These are phyloP conservation scores for Hymenoscyphus fructigenus DNA, from an alignment of 2,329 filamentous ascomycete species.

Conservation along the genomic window DNA sequence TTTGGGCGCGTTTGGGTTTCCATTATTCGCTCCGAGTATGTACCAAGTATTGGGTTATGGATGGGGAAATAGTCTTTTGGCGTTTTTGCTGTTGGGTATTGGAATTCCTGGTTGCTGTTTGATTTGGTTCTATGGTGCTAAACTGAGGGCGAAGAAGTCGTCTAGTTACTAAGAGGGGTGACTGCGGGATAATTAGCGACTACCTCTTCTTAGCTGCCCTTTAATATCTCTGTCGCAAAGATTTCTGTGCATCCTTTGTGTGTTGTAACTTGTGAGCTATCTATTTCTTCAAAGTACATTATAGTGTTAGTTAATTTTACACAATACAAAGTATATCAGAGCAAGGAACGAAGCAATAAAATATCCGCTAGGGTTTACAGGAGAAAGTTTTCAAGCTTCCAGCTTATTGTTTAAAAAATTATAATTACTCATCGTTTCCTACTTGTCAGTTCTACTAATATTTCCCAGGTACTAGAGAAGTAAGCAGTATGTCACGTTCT, in stretches of 20 bases:
- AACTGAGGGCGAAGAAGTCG: neutral
- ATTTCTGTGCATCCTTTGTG: neutral
- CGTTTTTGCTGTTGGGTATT: constrained; percentile 26
- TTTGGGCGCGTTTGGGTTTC: constrained; percentile 38
- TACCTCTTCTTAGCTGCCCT: neutral
- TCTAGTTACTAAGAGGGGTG: neutral
- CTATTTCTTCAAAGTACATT: too few relatives aligned
- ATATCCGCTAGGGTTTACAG: too few relatives aligned
- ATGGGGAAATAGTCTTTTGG: constrained; percentile 38
- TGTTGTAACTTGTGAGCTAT: too few relatives aligned
- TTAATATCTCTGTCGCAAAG: too few relatives aligned
- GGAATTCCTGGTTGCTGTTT: neutral
- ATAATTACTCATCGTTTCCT: neutral
- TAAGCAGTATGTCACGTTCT: neutral
- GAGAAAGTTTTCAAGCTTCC: too few relatives aligned
- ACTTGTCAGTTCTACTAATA: neutral
- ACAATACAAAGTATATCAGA: too few relatives aligned
- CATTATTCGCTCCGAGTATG: constrained; percentile 28
- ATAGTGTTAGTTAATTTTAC: too few relatives aligned
- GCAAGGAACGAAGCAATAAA: too few relatives aligned
- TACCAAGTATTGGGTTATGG: constrained; percentile 36
- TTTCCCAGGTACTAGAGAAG: neutral
- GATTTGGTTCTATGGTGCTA: neutral
- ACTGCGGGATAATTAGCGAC: neutral
- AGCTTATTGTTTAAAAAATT: too few relatives aligned